phyloP scores from a whole-genome alignment of 2,329 filamentous ascomycete species.

The Mycosphaerelloides madeirae region DNA sequence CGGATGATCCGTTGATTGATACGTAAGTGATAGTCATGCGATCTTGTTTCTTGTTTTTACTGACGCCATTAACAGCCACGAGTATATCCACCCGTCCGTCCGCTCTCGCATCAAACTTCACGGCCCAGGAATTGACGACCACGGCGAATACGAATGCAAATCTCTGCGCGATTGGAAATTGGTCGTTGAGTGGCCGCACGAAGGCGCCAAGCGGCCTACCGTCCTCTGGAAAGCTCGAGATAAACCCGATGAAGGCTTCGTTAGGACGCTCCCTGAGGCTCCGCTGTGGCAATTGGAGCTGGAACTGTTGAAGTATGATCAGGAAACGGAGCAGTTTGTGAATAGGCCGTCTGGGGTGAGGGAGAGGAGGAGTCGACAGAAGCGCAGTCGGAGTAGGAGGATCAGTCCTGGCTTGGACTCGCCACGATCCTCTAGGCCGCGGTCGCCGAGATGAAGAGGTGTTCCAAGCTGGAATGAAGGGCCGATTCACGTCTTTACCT shows the following conservation, averaged over 20 bases:
- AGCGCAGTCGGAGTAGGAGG: slow-evolving; percentile 7
- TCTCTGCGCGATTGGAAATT: slow-evolving; percentile 46
- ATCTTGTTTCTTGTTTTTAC: neutral
- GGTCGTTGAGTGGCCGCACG: slow-evolving; percentile 40
- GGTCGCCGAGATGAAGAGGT: no score
- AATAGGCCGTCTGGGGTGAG: slow-evolving; percentile 20
- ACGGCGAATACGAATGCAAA: slow-evolving; percentile 41
- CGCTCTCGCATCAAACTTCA: slow-evolving; percentile 42
- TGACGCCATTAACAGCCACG: slow-evolving; percentile 26
- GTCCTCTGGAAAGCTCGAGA: slow-evolving; percentile 41
- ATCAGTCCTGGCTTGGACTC: neutral
- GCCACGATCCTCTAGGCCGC: no score
- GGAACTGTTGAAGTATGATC: slow-evolving; percentile 39
- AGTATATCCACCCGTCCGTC: slow-evolving; percentile 50
- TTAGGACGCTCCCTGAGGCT: slow-evolving; percentile 40
- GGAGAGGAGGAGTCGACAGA: slow-evolving; percentile 16
- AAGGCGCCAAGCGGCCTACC: slow-evolving; percentile 34
- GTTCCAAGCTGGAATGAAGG: neutral
- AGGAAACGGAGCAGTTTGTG: slow-evolving; percentile 40
- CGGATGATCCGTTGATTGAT: slow-evolving; percentile 41
- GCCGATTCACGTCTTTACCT: slow-evolving; percentile 31
- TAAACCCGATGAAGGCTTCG: slow-evolving; percentile 34
- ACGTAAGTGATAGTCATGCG: slow-evolving; percentile 25
- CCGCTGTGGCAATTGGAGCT: slow-evolving; percentile 43
- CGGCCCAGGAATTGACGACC: slow-evolving; percentile 45